Evolutionary conservation across 768 basidiomycete genomes (phyloP), one percentile per base, ranked within the genome.

Genomic region (Leucosporidium creatinivorum): DNA sequence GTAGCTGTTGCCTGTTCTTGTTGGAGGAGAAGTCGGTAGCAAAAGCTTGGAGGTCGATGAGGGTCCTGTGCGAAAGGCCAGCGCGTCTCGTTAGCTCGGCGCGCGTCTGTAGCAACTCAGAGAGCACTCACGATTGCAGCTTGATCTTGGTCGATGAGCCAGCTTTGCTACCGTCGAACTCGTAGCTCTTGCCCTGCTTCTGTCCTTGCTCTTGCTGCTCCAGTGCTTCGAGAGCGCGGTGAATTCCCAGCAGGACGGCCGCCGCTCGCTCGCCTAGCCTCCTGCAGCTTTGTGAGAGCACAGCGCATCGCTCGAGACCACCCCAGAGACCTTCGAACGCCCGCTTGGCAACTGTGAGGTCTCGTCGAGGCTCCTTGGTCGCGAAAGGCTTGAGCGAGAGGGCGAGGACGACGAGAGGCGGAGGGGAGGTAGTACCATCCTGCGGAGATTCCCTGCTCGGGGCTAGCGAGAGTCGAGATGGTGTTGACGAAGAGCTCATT

Each of bases 21-120:
- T 52, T 64, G 5, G 69, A 62, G n/a, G 58, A 36, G 23, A 58
- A 66, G 55, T 67, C 63, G n/a, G 50, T 61, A 0, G 66, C 59
- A n/a, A 67, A 67, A 26, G 54, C 26, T 52, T 70, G 69, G 1
- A 67, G 18, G 49, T 70, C 69, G 36, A 65, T 59, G 55, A 70
- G 61, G 7, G 55, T 18, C 3, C 69, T 70, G 62, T 7, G 31
- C n/a, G 25, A 28, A 13, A 23, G 12, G 31, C 19, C 4, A 21
- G n/a, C 2, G n/a, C 21, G 18, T 21, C 23, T 9, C n/a, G 17
- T 47, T 48, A 59, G 58, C 58, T 48, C 54, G n/a, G 28, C 54
- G 54, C 54, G 54, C 26, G 15, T 17, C 44, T 15, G 21, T 47
- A 23, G 19, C 10, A 28, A 7, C 44, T 7, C 30, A 47, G 28